Conservation (phyloP, 257 asterid species). For the Solanum appendiculatum region DNA sequence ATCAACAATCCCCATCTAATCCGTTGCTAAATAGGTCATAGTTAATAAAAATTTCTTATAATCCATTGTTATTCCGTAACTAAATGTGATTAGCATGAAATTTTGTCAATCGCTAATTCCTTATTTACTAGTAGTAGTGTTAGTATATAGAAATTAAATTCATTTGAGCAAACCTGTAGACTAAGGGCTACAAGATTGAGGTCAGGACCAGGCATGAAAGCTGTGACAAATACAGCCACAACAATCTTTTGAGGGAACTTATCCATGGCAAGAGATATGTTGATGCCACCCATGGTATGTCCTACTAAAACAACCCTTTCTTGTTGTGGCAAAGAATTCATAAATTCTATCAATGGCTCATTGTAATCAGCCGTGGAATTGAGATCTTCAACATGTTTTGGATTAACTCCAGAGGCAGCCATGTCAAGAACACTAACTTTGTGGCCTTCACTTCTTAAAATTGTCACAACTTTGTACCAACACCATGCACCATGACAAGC, state of each 20-base stretch:
- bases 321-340: constrained; percentile 16
- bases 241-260: constrained; percentile 20
- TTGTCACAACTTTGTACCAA: constrained; percentile 33
- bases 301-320: constrained; percentile 32
- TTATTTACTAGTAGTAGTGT: background rate
- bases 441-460: constrained; percentile 25
- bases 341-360: constrained; percentile 25
- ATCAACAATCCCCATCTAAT: no score
- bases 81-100: background rate
- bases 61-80: background rate
- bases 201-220: constrained; percentile 29
- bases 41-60: background rate
- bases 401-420: constrained; percentile 33
- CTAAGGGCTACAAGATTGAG: background rate
- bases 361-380: constrained; percentile 18
- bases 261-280: constrained; percentile 33
- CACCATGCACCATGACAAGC: constrained; percentile 52
- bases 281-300: constrained; percentile 35
- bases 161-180: constrained; percentile 10
- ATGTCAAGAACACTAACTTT: constrained; percentile 38
- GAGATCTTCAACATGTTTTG: constrained; percentile 11
- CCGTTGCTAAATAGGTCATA: no score
- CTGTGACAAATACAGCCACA: constrained; percentile 28
- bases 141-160: no score
- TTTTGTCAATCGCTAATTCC: no score